phyloP scores from a whole-genome alignment of 2,329 filamentous ascomycete genomes.

The Lachnellula cervina region DNA sequence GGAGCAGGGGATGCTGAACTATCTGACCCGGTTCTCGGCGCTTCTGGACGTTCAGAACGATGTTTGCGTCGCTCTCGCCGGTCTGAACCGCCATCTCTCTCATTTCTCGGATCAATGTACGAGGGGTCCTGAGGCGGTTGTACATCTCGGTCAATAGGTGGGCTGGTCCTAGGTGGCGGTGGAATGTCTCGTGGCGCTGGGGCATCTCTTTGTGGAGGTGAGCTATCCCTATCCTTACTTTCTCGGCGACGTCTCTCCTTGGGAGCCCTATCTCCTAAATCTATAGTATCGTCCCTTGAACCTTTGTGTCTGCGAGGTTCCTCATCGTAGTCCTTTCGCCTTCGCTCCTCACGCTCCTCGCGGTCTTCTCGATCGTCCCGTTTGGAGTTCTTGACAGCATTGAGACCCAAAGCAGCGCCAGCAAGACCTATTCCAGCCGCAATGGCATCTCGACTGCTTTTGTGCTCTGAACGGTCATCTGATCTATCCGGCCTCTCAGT shows the following conservation, averaged over 20 bases:
- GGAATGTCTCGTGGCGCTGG: conserved; percentile 12
- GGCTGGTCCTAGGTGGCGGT: conserved; percentile 5
- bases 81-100: conserved; percentile 13
- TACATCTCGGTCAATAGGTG: not conserved
- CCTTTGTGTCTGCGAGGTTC: conserved; percentile 24
- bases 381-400: conserved; percentile 25
- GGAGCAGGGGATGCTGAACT: conserved; percentile 24
- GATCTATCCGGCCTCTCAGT: conserved; percentile 1
- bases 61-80: conserved; percentile 11
- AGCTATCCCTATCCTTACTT: conserved; percentile 13
- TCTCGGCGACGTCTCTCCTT: conserved; percentile 22
- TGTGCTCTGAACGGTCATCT: conserved; percentile 23
- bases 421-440: conserved; percentile 31
- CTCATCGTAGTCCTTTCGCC: conserved; percentile 26
- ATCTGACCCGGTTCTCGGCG: conserved; percentile 16
- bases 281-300: conserved; percentile 19
- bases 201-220: not conserved
- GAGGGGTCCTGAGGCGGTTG: conserved; percentile 10
- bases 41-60: conserved; percentile 9
- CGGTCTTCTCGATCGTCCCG: conserved; percentile 23
- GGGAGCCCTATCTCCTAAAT: conserved; percentile 20
- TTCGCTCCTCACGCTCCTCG: conserved; percentile 25
- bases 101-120: conserved; percentile 23
- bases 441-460: conserved; percentile 25
- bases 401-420: conserved; percentile 29